Conservation (phyloP, 169 alveolate genomes). For the Eimeria acervulina region DNA sequence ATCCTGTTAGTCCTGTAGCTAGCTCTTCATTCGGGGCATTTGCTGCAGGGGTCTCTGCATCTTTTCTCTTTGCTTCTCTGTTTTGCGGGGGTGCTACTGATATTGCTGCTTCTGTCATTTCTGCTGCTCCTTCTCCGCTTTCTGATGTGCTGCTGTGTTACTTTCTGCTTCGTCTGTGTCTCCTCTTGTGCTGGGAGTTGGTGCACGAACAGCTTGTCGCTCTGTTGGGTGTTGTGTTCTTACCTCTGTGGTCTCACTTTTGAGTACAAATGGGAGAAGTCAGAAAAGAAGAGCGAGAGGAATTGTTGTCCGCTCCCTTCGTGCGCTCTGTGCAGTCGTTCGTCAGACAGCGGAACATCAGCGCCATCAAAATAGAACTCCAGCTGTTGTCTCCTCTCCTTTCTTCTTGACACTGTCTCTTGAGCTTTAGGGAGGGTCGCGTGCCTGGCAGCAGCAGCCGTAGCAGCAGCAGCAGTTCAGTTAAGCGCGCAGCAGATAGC, state of each 20-base stretch:
- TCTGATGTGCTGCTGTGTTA: not conserved
- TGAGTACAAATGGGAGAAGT: not conserved
- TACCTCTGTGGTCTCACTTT: not conserved
- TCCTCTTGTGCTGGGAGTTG: not conserved
- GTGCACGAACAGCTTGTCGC: not conserved
- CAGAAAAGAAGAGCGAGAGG: not conserved
- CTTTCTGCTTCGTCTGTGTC: not conserved
- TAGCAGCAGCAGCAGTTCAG: not conserved
- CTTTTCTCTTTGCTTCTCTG: not conserved
- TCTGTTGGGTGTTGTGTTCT: not conserved
- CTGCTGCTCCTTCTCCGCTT: not conserved
- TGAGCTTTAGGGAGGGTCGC: not conserved
- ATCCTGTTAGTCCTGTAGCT: not conserved
- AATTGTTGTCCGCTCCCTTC: not conserved
- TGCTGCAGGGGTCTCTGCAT: not conserved
- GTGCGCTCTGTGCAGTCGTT: constrained; percentile 32
- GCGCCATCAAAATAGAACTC: constrained; percentile 43
- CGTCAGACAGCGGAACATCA: constrained; percentile 50
- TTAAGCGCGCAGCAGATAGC: not conserved
- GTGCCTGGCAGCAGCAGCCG: not conserved
- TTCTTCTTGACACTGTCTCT: not conserved
- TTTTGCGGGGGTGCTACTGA: not conserved
- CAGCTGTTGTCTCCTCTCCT: not conserved
- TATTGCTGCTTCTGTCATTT: not conserved
- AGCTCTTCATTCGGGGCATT: not conserved